These are phyloP conservation scores for Neurospora sp. DNA, from an alignment of 495 filamentous ascomycete genomes.

Conservation along the genomic window DNA sequence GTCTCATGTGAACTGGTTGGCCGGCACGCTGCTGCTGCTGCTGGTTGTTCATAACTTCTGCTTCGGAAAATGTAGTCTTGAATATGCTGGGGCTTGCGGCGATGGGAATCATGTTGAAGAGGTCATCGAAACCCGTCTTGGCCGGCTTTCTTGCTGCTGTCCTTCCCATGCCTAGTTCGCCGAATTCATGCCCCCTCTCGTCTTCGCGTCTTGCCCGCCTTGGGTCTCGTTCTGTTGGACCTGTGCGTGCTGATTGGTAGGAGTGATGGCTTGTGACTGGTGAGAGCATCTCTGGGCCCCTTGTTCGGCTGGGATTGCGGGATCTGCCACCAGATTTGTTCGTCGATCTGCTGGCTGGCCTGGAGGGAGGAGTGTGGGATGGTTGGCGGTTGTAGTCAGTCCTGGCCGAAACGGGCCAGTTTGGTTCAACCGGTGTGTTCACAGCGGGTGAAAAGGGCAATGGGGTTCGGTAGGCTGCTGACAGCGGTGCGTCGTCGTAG, in stretches of 20 bases:
- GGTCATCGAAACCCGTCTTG: not conserved
- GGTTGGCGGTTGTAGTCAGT: slow-evolving; percentile 3
- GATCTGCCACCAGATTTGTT: slow-evolving; percentile 2
- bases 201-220: not conserved
- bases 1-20: slow-evolving; percentile 1
- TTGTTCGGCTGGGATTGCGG: slow-evolving; percentile 4
- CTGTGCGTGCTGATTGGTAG: not conserved
- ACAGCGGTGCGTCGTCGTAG: slow-evolving; percentile 6
- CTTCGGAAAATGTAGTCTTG: not conserved
- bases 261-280: not conserved
- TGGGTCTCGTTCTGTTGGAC: not conserved
- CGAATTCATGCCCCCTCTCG: not conserved
- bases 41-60: not conserved
- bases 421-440: slow-evolving; percentile 12
- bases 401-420: slow-evolving; percentile 10
- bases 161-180: not conserved
- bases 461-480: not conserved
- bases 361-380: slow-evolving; percentile 1
- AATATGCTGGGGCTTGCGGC: slow-evolving; percentile 22
- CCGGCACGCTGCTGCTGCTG: not conserved
- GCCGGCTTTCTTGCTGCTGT: not conserved
- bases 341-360: slow-evolving; percentile 2
- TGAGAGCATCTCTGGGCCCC: not conserved
- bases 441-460: slow-evolving; percentile 4
- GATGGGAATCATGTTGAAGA: slow-evolving; percentile 13